Evolutionary conservation across 441 rosid species (phyloP), one percentile per base, ranked within the genome.

Genomic region (Biscutella laevigata): DNA sequence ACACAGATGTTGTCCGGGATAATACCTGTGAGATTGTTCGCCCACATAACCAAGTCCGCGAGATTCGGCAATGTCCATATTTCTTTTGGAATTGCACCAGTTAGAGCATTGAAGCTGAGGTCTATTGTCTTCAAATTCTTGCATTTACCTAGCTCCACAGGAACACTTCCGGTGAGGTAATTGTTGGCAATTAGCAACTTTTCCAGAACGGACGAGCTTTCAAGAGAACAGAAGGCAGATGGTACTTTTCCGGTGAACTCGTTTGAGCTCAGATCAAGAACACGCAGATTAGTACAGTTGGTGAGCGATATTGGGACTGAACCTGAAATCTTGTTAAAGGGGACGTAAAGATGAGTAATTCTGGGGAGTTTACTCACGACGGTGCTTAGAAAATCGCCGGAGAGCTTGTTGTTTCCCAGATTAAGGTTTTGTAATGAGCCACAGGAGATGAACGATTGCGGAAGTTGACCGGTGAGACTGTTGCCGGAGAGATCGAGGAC

Each of bases 211-310:
- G 86, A 53, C 0, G 64, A 45, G 20, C 56, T 70, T 30, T 73
- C 60, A 6, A 75, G 55, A 9, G 82, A 70, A 63, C 97, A 90
- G 45, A 84, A 79, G 16, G 62, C 68, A 12, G 74, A 52, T 15
- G 88, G 95, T 44, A 90, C 80, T 53, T 30, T 41, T 13, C 94
- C 97, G 1, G 57, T 72, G 16, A 87, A 78, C 59, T 27, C 68
- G 64, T 91, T 91, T 28, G 98, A 81, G 61, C 96, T 76, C 52
- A 91, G 78, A 71, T 91, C 98, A 26, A 91, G 84, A 62, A 81
- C 87, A 48, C 66, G 76, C 11, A 91, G 95, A 44, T 62, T 67
- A 53, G 72, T 72, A 66, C 80, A 77, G 54, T 80, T 81, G 7
- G 73, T 61, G 28, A 91, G 75, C 19, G 95, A 66, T n/a, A 66